Conservation (phyloP, 2,329 filamentous ascomycete species). For the Claviceps sp. region DNA sequence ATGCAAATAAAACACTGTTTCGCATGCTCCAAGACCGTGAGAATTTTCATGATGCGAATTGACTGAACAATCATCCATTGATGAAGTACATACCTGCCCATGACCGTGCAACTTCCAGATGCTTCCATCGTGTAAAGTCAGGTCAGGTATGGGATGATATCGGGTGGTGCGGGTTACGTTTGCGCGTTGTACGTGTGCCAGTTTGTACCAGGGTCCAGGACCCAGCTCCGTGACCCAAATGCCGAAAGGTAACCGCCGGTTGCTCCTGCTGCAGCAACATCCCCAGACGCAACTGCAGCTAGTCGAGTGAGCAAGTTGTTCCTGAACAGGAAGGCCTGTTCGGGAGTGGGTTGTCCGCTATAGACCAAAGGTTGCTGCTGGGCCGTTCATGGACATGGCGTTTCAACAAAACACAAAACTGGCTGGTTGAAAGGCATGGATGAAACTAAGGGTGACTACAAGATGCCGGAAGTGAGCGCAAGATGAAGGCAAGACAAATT, state of each 20-base stretch:
- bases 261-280: not conserved
- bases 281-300: not conserved
- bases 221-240: not conserved
- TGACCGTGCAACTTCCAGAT: not conserved
- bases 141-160: not conserved
- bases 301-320: not conserved
- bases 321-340: not conserved
- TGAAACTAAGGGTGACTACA: too few species aligned
- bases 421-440: too few species aligned
- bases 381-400: not conserved
- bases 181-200: not conserved
- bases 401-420: not conserved
- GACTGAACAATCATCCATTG: too few species aligned
- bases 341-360: not conserved
- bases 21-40: not conserved
- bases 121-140: not conserved
- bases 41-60: too few species aligned
- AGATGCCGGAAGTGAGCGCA: not conserved
- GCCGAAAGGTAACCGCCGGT: not conserved
- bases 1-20: too few species aligned
- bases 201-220: not conserved
- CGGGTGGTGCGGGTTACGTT: not conserved
- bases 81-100: not conserved
- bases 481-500: not conserved
- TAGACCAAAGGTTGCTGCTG: not conserved